Evolutionary conservation across 768 basidiomycete genomes (phyloP).

Genomic region (Leucogyrophana mollusca): DNA sequence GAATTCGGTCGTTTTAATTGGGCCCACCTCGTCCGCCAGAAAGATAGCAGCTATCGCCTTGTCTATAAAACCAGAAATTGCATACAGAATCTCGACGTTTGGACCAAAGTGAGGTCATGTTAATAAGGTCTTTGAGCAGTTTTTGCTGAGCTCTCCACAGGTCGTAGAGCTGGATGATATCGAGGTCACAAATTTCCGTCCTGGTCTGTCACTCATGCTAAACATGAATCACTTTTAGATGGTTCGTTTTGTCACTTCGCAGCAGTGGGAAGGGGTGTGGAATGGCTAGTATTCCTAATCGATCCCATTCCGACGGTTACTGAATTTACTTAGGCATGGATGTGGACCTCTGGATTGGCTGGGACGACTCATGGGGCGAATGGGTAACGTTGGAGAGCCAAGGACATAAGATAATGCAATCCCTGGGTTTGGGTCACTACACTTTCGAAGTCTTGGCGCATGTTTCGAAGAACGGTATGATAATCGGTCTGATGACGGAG

Average conservation of each 20-base stretch:
- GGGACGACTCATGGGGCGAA: slow-evolving; percentile 19
- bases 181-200: slow-evolving; percentile 9
- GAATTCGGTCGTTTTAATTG: slow-evolving; percentile 29
- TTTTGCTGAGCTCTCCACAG: slow-evolving; percentile 12
- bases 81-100: slow-evolving; percentile 21
- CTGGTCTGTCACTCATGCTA: neutral
- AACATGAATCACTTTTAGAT: slow-evolving; percentile 12
- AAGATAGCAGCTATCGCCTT: slow-evolving; percentile 23
- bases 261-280: slow-evolving; percentile 27
- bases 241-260: slow-evolving; percentile 14
- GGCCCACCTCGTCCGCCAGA: slow-evolving; percentile 31
- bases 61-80: slow-evolving; percentile 23
- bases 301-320: no score
- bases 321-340: slow-evolving; percentile 15
- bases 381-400: slow-evolving; percentile 24
- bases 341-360: slow-evolving; percentile 28
- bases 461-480: slow-evolving; percentile 24
- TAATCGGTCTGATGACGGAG: slow-evolving; percentile 32
- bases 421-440: slow-evolving; percentile 23
- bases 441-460: slow-evolving; percentile 29
- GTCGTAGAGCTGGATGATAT: slow-evolving; percentile 30
- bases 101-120: slow-evolving; percentile 23
- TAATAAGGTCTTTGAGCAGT: neutral
- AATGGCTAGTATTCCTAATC: slow-evolving; percentile 12
- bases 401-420: slow-evolving; percentile 30